A percentile compares a stretch with the other conserved stretches of the same genome.
Evolutionary conservation across 257 asterid genomes (phyloP).

Genomic region (Solanum boliviense): DNA sequence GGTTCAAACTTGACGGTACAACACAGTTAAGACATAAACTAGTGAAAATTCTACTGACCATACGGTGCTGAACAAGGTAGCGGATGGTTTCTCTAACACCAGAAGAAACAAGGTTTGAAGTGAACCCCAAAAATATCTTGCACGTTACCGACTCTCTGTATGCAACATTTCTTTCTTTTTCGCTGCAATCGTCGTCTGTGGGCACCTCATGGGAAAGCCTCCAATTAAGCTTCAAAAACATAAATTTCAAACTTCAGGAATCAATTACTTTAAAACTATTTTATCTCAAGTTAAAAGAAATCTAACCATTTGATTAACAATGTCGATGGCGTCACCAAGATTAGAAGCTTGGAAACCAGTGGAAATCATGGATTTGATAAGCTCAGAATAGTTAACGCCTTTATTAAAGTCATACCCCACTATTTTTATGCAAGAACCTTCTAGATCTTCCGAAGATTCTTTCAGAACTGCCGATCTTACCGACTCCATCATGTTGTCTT

Average conservation of each 20-base stretch:
- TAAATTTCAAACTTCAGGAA: no score
- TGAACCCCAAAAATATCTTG: constrained; percentile 84
- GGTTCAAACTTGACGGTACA: background rate
- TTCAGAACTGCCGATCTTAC: constrained; percentile 50
- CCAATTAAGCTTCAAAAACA: constrained; percentile 79
- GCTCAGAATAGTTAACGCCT: constrained; percentile 55
- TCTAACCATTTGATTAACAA: constrained; percentile 75
- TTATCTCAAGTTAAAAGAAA: no score
- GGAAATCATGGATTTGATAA: constrained; percentile 55
- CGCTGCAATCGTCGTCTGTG: constrained; percentile 41
- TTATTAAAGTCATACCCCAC: constrained; percentile 78
- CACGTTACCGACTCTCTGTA: constrained; percentile 63
- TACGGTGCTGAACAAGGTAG: constrained; percentile 69
- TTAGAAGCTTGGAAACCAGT: constrained; percentile 96
- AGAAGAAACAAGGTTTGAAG: constrained; percentile 85
- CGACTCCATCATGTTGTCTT: constrained; percentile 23
- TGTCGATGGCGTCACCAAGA: constrained; percentile 80
- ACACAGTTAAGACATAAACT: background rate
- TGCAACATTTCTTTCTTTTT: constrained; percentile 41
- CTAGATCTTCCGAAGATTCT: constrained; percentile 46
- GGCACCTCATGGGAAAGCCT: constrained; percentile 71
- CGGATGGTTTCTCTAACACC: constrained; percentile 76
- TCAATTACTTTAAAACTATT: background rate
- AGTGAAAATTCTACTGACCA: constrained; percentile 41
- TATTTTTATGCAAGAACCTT: constrained; percentile 40